A percentile compares a stretch with the other conserved stretches of the same genome.
Conservation (phyloP, 129 eudicot genomes). For the Centella asiatica region DNA sequence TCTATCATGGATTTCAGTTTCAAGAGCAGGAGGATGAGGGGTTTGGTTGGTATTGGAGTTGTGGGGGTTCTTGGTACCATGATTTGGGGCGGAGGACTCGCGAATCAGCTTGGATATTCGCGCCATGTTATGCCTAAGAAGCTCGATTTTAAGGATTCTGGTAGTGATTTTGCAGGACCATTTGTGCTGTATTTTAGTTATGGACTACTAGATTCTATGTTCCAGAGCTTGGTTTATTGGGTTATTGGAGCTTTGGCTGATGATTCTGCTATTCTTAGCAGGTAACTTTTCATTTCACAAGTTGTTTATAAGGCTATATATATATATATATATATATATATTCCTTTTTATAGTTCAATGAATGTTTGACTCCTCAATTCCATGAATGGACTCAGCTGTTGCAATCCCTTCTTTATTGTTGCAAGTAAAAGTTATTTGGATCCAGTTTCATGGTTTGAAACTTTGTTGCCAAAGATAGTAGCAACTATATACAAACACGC, state of each 20-base stretch:
- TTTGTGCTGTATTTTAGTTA: conserved; percentile 63
- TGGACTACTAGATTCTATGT: conserved; percentile 90
- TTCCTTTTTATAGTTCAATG: no score
- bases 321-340: no score
- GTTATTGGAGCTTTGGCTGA: conserved; percentile 71
- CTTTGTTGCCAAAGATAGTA: no score
- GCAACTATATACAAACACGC: no score
- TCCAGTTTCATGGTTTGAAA: no score
- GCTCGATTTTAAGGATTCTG: conserved; percentile 60
- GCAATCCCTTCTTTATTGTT: no score
- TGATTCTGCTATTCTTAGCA: conserved; percentile 87
- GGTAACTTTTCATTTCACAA: conserved; percentile 27
- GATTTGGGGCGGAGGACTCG: conserved; percentile 88
- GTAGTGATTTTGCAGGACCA: conserved; percentile 57
- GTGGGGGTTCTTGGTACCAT: conserved; percentile 75
- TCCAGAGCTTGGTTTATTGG: conserved; percentile 95
- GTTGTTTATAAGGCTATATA: background rate
- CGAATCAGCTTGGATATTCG: conserved; percentile 57
- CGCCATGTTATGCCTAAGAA: conserved; percentile 15
- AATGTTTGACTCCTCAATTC: no score
- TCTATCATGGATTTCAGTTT: conserved; percentile 79
- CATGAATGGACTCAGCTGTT: no score
- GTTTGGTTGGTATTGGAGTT: conserved; percentile 53
- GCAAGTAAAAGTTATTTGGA: no score
- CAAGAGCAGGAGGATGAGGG: conserved; percentile 72